Conservation (phyloP, 805 yeast genomes). For the Candida lessepsii region DNA sequence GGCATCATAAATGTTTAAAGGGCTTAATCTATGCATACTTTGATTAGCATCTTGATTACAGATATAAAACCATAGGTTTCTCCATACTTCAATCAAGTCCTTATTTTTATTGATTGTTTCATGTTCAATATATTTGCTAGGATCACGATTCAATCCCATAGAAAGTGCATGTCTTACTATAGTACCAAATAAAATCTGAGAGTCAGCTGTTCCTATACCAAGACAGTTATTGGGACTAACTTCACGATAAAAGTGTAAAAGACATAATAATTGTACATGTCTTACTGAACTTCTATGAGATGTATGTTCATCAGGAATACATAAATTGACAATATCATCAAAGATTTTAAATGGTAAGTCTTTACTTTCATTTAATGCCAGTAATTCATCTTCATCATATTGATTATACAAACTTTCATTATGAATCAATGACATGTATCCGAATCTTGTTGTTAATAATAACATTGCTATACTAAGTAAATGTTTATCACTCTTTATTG, state of each 20-base stretch:
- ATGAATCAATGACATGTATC: slow-evolving; percentile 39
- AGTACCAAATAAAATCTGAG: slow-evolving; percentile 37
- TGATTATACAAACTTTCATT: slow-evolving; percentile 28
- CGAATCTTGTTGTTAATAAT: slow-evolving; percentile 31
- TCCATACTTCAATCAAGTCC: slow-evolving; percentile 30
- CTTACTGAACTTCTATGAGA: slow-evolving; percentile 32
- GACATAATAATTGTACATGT: slow-evolving; percentile 33
- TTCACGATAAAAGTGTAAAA: slow-evolving; percentile 32
- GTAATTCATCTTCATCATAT: slow-evolving; percentile 26
- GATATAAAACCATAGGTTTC: slow-evolving; percentile 36
- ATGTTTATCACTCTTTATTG: slow-evolving; percentile 30
- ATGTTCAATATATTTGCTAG: slow-evolving; percentile 29
- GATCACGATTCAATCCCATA: slow-evolving; percentile 43
- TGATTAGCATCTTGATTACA: slow-evolving; percentile 28
- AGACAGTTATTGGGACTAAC: slow-evolving; percentile 44
- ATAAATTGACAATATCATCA: slow-evolving; percentile 30
- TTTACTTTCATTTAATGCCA: slow-evolving; percentile 31
- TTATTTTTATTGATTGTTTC: slow-evolving; percentile 29
- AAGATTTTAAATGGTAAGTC: slow-evolving; percentile 27
- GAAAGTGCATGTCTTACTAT: slow-evolving; percentile 38
- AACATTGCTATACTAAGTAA: slow-evolving; percentile 29
- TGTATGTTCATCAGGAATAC: slow-evolving; percentile 32
- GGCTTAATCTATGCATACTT: slow-evolving; percentile 34
- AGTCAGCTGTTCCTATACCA: slow-evolving; percentile 41
- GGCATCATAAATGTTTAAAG: slow-evolving; percentile 25